phyloP scores from a whole-genome alignment of 1,284 basidiomycete species.

The Trichosporon asahii region DNA sequence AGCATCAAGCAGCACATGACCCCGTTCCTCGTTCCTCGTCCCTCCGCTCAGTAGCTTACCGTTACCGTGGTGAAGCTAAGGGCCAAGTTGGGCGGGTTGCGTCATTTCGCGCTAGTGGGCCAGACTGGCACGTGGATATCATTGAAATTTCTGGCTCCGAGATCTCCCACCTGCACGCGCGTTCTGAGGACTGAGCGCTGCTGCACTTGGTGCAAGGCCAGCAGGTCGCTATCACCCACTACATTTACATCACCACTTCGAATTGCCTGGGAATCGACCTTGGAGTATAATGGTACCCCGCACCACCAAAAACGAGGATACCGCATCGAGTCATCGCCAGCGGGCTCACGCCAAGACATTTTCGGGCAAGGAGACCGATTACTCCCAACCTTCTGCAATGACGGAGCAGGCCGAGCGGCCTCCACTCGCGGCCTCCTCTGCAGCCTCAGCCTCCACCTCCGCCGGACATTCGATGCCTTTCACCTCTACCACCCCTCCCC shows the following conservation, averaged over 20 bases:
- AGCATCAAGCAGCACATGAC: not conserved
- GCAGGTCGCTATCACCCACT: not conserved
- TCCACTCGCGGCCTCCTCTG: not conserved
- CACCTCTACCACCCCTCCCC: not conserved
- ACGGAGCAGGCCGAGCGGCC: not conserved
- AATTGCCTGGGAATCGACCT: no score
- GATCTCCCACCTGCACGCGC: not conserved
- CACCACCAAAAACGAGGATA: no score
- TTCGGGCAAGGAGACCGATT: not conserved
- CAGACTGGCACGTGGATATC: constrained; percentile 7
- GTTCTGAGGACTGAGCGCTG: no score
- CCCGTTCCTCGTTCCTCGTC: not conserved
- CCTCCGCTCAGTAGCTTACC: not conserved
- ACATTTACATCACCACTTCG: not conserved
- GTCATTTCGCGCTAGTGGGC: not conserved
- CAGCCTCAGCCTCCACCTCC: not conserved
- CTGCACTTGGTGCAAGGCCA: no score
- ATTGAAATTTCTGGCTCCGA: not conserved
- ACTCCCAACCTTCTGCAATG: no score
- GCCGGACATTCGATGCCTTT: not conserved
- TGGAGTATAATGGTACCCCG: no score
- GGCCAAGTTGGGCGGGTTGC: not conserved
- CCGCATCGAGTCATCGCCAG: no score
- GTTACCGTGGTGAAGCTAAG: not conserved
- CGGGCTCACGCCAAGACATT: not conserved